These are phyloP conservation scores for Ceratocystis smalleyi DNA, from an alignment of 2,329 filamentous ascomycete genomes.

Conservation along the genomic window DNA sequence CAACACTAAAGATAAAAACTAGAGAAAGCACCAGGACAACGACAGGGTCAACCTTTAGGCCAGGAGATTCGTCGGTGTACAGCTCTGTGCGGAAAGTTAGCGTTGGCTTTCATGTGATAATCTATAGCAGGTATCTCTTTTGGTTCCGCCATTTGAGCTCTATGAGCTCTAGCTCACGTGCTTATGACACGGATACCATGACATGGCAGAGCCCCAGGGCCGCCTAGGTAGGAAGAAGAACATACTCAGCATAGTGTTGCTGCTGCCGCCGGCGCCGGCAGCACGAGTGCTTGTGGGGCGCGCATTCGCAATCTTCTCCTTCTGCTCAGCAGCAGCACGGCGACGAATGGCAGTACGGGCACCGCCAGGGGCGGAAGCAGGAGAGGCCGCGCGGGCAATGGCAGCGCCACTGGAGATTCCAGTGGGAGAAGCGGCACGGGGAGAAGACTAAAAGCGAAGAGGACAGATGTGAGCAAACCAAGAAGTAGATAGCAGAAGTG, in stretches of 20 bases:
- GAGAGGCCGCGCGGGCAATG: conserved; percentile 66
- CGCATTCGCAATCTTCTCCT: conserved; percentile 90
- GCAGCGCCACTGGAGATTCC: conserved; percentile 48
- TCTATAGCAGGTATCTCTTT: neutral
- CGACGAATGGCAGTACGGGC: conserved; percentile 90
- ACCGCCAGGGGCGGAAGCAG: conserved; percentile 67
- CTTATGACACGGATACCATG: neutral
- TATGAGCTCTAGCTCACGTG: neutral
- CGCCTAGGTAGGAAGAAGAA: conserved; percentile 20
- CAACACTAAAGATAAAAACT: conserved; percentile 97
- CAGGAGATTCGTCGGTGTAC: conserved; percentile 96
- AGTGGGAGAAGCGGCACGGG: conserved; percentile 44
- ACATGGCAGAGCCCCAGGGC: neutral
- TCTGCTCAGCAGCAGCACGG: conserved; percentile 89
- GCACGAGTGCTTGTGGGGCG: conserved; percentile 83
- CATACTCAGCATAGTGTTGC: conserved; percentile 95
- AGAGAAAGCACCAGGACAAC: conserved; percentile 91
- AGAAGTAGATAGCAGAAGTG: neutral
- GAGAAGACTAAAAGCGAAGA: conserved; percentile 35
- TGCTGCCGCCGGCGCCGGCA: conserved; percentile 87
- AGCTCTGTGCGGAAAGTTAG: conserved; percentile 40
- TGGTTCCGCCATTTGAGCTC: neutral
- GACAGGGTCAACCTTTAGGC: conserved; percentile 93
- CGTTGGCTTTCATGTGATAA: neutral
- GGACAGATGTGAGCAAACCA: neutral